phyloP scores from a whole-genome alignment of 495 filamentous ascomycete genomes.

The Viridothelium virens region DNA sequence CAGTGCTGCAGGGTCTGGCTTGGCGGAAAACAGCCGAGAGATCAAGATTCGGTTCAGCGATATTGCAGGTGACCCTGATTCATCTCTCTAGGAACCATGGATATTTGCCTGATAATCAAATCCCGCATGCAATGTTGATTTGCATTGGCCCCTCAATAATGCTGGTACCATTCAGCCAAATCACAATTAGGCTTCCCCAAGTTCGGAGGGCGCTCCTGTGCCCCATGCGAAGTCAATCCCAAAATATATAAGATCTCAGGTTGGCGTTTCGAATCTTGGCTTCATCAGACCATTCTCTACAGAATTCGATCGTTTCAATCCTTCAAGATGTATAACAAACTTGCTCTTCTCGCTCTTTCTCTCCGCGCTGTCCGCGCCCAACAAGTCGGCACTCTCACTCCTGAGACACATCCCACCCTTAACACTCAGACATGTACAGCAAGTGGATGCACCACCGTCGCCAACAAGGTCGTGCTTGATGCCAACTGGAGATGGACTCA shows the following conservation, averaged over 20 bases:
- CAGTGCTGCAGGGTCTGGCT: background rate
- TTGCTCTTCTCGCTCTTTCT: constrained; percentile 17
- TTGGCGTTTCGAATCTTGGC: background rate
- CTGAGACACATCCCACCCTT: constrained; percentile 47
- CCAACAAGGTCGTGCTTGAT: constrained; percentile 46
- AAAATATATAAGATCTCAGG: constrained; percentile 5
- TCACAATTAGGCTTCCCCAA: background rate
- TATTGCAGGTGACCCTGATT: constrained; percentile 10
- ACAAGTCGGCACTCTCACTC: constrained; percentile 28
- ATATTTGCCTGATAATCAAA: constrained; percentile 8
- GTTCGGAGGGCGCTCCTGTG: background rate
- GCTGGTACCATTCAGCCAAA: constrained; percentile 2
- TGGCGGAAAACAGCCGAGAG: background rate
- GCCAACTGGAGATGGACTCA: constrained; percentile 38
- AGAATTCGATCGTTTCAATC: constrained; percentile 9
- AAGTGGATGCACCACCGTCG: constrained; percentile 38
- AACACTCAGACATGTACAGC: constrained; percentile 44
- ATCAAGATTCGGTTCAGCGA: background rate
- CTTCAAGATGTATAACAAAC: constrained; percentile 5
- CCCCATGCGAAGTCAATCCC: background rate
- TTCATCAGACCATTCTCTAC: background rate
- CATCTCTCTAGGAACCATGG: background rate
- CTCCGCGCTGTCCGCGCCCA: constrained; percentile 22
- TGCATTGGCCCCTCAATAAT: background rate
- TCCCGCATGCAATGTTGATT: constrained; percentile 5